These are phyloP conservation scores for Talaromyces atroroseus DNA, from an alignment of 2,329 filamentous ascomycete genomes.

Conservation along the genomic window DNA sequence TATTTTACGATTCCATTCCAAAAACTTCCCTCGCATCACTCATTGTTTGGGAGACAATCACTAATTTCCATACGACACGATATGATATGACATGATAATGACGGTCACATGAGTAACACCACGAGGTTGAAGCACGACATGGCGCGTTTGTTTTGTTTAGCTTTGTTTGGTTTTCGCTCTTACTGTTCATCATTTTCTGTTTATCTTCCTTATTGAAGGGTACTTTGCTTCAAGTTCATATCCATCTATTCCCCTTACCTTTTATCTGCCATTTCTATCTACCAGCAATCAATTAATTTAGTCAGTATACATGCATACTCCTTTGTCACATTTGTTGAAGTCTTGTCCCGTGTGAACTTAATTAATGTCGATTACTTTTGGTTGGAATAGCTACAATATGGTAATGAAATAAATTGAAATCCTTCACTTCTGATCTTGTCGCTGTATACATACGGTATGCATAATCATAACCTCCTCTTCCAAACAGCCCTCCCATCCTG, in stretches of 20 bases:
- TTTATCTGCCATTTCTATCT: neutral
- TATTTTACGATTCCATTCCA: neutral
- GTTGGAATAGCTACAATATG: neutral
- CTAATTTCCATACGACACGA: neutral
- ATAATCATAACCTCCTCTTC: conserved; percentile 7
- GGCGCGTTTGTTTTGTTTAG: neutral
- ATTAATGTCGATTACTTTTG: neutral
- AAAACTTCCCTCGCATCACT: neutral
- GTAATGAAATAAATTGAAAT: neutral
- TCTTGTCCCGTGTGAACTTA: neutral
- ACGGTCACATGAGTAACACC: conserved; percentile 6
- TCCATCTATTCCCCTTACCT: neutral
- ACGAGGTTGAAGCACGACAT: neutral
- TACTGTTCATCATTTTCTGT: neutral
- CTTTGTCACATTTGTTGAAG: neutral
- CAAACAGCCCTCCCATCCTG: conserved; percentile 1
- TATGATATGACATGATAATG: neutral
- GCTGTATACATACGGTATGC: conserved; percentile 15
- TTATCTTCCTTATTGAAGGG: neutral
- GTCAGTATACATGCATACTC: neutral
- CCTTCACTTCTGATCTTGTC: neutral
- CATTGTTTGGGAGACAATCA: neutral
- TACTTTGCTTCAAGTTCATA: neutral
- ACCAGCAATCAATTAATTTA: neutral
- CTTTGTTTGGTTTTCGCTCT: neutral